Base-by-base conservation (phyloP, 1,139 yeast genomes). In the Debaryomyces singareniensis region DNA sequence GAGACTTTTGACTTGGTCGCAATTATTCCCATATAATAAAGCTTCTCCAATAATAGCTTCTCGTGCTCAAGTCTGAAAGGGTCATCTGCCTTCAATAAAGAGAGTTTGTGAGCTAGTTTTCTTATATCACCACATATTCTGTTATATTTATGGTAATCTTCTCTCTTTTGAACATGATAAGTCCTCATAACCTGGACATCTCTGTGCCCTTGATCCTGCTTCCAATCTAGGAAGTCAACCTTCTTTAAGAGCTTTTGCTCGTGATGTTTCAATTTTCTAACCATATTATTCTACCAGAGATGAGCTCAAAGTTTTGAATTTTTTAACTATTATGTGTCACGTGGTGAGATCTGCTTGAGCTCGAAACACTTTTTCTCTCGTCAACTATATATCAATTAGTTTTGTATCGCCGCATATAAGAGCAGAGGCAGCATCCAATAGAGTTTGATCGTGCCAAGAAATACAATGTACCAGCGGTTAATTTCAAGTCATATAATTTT, bases 201-300 rank as follows among this genome's bases (percentile, higher is more conserved):
- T 40, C 98, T 68, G 54, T 93, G 98, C 23, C 93, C 89, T 36
- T 81, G 81, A 55, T 91, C 98, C 51, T 87, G 95, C 56, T 91
- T 91, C 96, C 97, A 93, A 57, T 91, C 95, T 33, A 87, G 83
- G 64, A 93, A 86, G 55, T 91, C 97, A 36, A 91, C 97, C 59
- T 91, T 93, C 67, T 85, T 89, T 49, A 91, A 75, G 51, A 91
- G 75, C 62, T 87, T 89, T 68, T 84, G 80, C 71, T 91, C 98
- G 60, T 91, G 98, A 62, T 84, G 87, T 56, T 91, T 93, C 40
- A 91, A 73, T 47, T 83, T 75, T 57, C 98, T 75, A 34, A 86
- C 96, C 97, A 89, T 89, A 16, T 33, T 58, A n/a, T n/a, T n/a
- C n/a, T n/a, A n/a, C n/a, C n/a, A n/a, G n/a, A n/a, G n/a, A n/a